Base-by-base conservation (phyloP, 164 flowering plant genomes). In the Vitis rotundifolia region DNA sequence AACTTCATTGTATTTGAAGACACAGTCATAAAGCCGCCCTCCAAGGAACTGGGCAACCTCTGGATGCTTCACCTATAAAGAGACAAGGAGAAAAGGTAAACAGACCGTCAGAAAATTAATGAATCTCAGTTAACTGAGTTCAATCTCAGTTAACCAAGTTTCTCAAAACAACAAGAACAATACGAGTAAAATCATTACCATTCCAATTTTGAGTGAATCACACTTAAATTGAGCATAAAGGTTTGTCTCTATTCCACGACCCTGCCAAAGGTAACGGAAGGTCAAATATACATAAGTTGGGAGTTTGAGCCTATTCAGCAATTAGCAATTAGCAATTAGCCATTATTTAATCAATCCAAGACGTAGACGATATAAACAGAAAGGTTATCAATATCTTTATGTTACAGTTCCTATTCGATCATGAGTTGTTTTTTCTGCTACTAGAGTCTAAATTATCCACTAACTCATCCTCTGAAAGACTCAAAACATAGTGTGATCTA, bases 21-120 rank as follows among this genome's bases (percentile, higher is more conserved):
- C 99, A 73, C 98, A 96, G 73, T 93, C 98, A 69, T 96, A 93
- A 8, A 96, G 91, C 77, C 97, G 83, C 59, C 98, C 99, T 69
- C 99, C 99, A 19, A 96, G 84, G 71, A 96, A 96, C 79, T 90
- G 94, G n/a, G 97, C 99, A 47, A 96, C 99, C 71, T 96, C 98
- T 9, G 83, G 90, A 78, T 96, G 99, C 77, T 96, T 96, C 75
- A 93, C 99, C 99, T 95, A 87, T 60, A 62, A 31, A 26, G 4
- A 65, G 11, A 63, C 18, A 58, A n/a, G 61, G 31, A 66, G 48
- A 9, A 12, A 49, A 28, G n/a, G 14, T 9, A 49, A 15, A n/a
- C 12, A 18, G 18, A 5, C 58, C 49, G 3, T 9, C 19, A 47
- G 49, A 55, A 2, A 1, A 12, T 19, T 22, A 56, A 56, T 53